A percentile compares a stretch with the other conserved stretches of the same genome.
Conservation (phyloP, 2,329 filamentous ascomycete species). For the Paradendryphiella salina region DNA sequence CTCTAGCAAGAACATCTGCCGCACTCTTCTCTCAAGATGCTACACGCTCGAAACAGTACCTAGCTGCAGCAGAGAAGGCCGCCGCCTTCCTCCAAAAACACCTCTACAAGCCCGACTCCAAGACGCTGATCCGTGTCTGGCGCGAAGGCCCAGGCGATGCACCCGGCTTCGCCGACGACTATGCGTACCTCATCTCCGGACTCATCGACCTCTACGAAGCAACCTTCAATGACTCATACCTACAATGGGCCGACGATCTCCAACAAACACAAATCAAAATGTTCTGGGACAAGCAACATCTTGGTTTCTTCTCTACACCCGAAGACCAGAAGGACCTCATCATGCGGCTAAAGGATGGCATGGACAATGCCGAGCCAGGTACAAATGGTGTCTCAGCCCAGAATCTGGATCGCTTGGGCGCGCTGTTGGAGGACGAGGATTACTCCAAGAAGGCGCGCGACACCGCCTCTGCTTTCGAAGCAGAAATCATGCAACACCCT, state of each 20-base stretch:
- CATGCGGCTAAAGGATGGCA: conserved; percentile 89
- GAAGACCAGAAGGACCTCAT: conserved; percentile 68
- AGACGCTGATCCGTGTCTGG: conserved; percentile 74
- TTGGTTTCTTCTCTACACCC: conserved; percentile 74
- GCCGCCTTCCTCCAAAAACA: conserved; percentile 72
- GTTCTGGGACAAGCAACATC: conserved; percentile 70
- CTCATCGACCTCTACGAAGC: conserved; percentile 82
- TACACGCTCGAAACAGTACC: conserved; percentile 62
- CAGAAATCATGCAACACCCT: conserved; percentile 88
- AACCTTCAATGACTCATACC: conserved; percentile 73
- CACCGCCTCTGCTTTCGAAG: conserved; percentile 83
- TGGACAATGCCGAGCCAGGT: conserved; percentile 88
- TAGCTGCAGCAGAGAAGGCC: conserved; percentile 67
- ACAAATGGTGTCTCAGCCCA: conserved; percentile 84
- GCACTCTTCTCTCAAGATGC: conserved; percentile 65
- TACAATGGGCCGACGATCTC: conserved; percentile 79
- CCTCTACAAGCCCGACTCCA: conserved; percentile 68
- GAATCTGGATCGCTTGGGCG: conserved; percentile 81
- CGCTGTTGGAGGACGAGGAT: conserved; percentile 66
- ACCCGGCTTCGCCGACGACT: conserved; percentile 87
- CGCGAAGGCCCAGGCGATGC: conserved; percentile 67
- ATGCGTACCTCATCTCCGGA: conserved; percentile 83
- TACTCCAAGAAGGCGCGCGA: conserved; percentile 69
- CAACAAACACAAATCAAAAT: conserved; percentile 75
- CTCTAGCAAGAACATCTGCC: conserved; percentile 74